These are phyloP conservation scores for Agaricus bisporus DNA, from an alignment of 768 basidiomycete species.

Conservation along the genomic window DNA sequence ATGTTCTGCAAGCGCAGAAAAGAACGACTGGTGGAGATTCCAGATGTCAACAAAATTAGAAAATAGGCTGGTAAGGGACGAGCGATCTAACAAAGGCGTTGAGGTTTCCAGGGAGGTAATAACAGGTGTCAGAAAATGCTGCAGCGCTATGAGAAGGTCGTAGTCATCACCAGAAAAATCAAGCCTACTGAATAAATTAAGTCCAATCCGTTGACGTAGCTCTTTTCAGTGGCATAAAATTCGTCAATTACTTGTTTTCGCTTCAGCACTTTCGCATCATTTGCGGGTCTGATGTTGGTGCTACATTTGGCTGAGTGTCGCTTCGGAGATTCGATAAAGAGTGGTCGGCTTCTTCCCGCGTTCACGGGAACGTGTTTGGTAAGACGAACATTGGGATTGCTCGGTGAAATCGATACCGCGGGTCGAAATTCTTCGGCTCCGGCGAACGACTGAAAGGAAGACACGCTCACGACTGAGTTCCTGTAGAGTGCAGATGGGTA, in stretches of 20 bases:
- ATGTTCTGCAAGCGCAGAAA: slow-evolving; percentile 48
- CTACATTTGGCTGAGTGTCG: slow-evolving; percentile 32
- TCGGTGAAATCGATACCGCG: slow-evolving; percentile 6
- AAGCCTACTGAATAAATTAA: slow-evolving; percentile 71
- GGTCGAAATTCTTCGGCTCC: slow-evolving; percentile 37
- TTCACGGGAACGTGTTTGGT: slow-evolving; percentile 14
- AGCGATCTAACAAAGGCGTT: slow-evolving; percentile 62
- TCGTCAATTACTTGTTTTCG: slow-evolving; percentile 74
- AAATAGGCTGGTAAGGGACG: slow-evolving; percentile 68
- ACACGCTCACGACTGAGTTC: slow-evolving; percentile 63
- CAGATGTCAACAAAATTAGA: slow-evolving; percentile 90
- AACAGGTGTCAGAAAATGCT: slow-evolving; percentile 83
- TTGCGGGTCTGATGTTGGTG: slow-evolving; percentile 30
- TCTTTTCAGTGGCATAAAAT: slow-evolving; percentile 75
- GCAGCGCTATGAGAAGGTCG: slow-evolving; percentile 4
- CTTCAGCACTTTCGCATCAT: slow-evolving; percentile 37
- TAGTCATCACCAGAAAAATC: not conserved
- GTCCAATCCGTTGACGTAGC: slow-evolving; percentile 78
- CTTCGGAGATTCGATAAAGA: slow-evolving; percentile 33
- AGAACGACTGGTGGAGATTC: slow-evolving; percentile 80
- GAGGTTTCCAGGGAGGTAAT: slow-evolving; percentile 66
- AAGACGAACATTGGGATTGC: slow-evolving; percentile 9
- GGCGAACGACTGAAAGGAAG: slow-evolving; percentile 67
- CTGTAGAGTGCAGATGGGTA: slow-evolving; percentile 47
- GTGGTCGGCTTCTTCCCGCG: slow-evolving; percentile 24